These are phyloP conservation scores for Hypoxylon sp. DNA, from an alignment of 2,329 filamentous ascomycete genomes.

Conservation along the genomic window DNA sequence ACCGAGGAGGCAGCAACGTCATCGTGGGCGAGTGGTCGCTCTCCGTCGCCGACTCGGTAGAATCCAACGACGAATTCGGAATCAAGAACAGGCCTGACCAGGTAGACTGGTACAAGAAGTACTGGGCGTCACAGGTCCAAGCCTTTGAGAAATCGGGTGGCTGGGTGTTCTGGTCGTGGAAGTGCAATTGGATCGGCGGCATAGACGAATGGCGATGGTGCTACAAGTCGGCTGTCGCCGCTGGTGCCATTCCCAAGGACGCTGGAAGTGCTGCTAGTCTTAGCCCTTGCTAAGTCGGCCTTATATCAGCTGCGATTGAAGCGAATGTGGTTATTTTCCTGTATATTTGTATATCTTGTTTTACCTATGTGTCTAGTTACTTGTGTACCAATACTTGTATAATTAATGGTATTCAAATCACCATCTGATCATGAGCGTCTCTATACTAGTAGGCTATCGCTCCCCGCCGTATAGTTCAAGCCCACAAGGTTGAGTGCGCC, in stretches of 20 bases:
- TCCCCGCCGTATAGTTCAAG: neutral
- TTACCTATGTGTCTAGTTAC: neutral
- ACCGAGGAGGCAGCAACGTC: slow-evolving; percentile 58
- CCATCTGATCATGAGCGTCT: neutral
- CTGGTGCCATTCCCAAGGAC: slow-evolving; percentile 48
- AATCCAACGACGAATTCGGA: slow-evolving; percentile 59
- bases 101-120: slow-evolving; percentile 66
- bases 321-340: neutral
- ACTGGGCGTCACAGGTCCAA: slow-evolving; percentile 69
- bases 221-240: slow-evolving; percentile 56
- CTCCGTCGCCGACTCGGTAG: slow-evolving; percentile 62
- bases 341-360: neutral
- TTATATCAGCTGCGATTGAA: neutral
- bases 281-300: slow-evolving; percentile 39
- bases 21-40: slow-evolving; percentile 72
- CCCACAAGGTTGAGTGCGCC: no score
- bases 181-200: slow-evolving; percentile 56
- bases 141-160: slow-evolving; percentile 67
- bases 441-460: neutral
- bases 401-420: neutral
- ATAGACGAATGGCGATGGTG: slow-evolving; percentile 64
- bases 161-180: slow-evolving; percentile 74
- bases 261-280: slow-evolving; percentile 40
- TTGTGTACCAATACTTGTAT: neutral
- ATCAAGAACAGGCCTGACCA: slow-evolving; percentile 55